phyloP scores from a whole-genome alignment of 192 early-diverging fungal genomes.

The Podochytrium sp. region DNA sequence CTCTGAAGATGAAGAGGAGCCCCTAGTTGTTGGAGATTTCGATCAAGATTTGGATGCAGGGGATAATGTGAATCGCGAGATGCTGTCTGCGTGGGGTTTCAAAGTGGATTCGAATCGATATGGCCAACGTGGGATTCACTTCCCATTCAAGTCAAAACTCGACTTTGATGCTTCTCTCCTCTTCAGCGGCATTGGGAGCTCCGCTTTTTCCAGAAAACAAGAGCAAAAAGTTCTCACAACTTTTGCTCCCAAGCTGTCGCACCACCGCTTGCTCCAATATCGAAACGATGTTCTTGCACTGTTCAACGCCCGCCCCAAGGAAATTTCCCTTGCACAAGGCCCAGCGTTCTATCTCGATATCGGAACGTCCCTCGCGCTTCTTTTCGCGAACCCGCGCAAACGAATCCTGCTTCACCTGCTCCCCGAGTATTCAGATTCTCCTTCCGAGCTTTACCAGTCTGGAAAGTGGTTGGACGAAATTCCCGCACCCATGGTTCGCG shows the following conservation, averaged over 20 bases:
- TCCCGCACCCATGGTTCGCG: neutral
- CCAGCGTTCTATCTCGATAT: neutral
- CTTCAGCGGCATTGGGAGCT: neutral
- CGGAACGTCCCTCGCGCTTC: neutral
- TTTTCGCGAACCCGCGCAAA: constrained; percentile 5
- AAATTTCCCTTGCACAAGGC: neutral
- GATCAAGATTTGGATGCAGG: neutral
- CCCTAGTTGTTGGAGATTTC: neutral
- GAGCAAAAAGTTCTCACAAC: neutral
- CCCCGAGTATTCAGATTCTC: neutral
- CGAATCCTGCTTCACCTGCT: neutral
- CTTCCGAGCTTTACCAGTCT: neutral
- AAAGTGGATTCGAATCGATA: neutral
- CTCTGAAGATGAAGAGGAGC: neutral
- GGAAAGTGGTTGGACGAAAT: neutral
- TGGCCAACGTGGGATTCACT: neutral
- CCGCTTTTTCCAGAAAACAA: neutral
- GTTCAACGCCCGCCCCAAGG: neutral
- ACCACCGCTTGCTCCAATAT: neutral
- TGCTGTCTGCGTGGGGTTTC: neutral
- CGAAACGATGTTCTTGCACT: neutral
- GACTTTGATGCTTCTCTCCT: neutral
- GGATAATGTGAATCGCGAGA: neutral
- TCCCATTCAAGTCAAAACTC: constrained; percentile 2
- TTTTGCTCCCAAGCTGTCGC: neutral